Evolutionary conservation across 2,329 filamentous ascomycete genomes (phyloP), one percentile per base, ranked within the genome.

Genomic region (Fusarium torreyae): DNA sequence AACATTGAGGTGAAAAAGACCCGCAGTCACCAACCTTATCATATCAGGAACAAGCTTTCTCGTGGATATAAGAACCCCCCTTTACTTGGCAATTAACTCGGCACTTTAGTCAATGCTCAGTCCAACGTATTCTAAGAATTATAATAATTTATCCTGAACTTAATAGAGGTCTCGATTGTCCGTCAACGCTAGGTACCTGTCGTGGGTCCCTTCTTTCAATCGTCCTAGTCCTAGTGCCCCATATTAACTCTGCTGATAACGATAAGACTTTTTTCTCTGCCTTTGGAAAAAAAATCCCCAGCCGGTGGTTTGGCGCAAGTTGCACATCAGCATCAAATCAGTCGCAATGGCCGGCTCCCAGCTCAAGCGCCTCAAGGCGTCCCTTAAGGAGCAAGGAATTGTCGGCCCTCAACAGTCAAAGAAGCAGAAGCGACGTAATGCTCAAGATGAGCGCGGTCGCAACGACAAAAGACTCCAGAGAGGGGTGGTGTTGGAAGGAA

Each of bases 391-490:
- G 60, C 93, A 95, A 77, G 96, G 96, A 56, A 91, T 99, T 52
- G 90, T 94, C 42, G 94, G 94, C 2, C 94, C 94, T 7, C 94
- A 97, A 75, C 91, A 97, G 76, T 98, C 94, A 10, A 98, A 98
- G 77, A 98, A 98, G 82, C 92, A 97, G 79, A 94, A 93, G 79
- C 92, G 93, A 75, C 89, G 92, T 77, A 86, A 88, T 76, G 88
- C 86, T 55, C 89, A 90, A 79, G 89, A 89, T 80, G 88, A 86
- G 52, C 89, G 88, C 58, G 87, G 86, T 67, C 88, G 87, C 67
- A 83, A 82, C 72, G 91, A 95, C 75, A 92, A 94, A 80, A 90
- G 93, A 63, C 86, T 93, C 26, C 89, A 94, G 78, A 89, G 92
- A 76, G 88, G 91, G 76, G 91, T 89, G 57, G 93, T 94, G 17